A percentile compares a stretch with the other conserved stretches of the same genome.
phyloP scores from a whole-genome alignment of 306 rosid species.

The Ceratonia siliqua region DNA sequence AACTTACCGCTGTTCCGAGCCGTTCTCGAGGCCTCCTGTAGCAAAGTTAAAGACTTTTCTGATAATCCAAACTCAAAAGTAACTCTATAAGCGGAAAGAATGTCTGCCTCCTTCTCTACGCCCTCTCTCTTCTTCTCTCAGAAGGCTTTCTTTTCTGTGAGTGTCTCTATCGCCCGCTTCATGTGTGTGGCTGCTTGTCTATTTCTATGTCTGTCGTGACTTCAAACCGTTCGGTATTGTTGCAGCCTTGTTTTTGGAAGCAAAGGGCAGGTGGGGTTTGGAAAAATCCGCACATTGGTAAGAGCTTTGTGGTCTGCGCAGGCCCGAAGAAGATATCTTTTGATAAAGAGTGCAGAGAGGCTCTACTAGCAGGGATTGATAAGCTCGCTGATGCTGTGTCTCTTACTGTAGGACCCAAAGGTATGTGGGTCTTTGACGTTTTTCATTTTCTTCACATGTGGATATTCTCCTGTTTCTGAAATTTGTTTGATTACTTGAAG shows the following conservation, averaged over 20 bases:
- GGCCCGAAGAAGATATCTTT: conserved; percentile 74
- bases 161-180: conserved; percentile 25
- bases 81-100: background rate
- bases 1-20: too few relatives aligned
- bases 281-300: conserved; percentile 31
- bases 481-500: background rate
- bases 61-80: background rate
- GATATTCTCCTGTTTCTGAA: background rate
- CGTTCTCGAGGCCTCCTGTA: background rate
- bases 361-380: conserved; percentile 77
- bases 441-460: background rate
- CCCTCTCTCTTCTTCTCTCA: conserved; percentile 31
- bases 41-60: background rate
- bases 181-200: background rate
- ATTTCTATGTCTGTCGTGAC: background rate
- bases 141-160: conserved; percentile 40
- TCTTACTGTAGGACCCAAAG: conserved; percentile 94
- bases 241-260: conserved; percentile 46
- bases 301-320: conserved; percentile 52
- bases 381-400: conserved; percentile 96
- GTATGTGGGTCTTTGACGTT: conserved; percentile 36
- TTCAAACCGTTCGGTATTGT: conserved; percentile 20
- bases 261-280: conserved; percentile 43
- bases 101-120: conserved; percentile 35
- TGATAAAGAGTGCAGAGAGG: conserved; percentile 71